A percentile compares a stretch with the other conserved stretches of the same genome.
Conservation (phyloP, 306 rosid species). For the Senna tora region DNA sequence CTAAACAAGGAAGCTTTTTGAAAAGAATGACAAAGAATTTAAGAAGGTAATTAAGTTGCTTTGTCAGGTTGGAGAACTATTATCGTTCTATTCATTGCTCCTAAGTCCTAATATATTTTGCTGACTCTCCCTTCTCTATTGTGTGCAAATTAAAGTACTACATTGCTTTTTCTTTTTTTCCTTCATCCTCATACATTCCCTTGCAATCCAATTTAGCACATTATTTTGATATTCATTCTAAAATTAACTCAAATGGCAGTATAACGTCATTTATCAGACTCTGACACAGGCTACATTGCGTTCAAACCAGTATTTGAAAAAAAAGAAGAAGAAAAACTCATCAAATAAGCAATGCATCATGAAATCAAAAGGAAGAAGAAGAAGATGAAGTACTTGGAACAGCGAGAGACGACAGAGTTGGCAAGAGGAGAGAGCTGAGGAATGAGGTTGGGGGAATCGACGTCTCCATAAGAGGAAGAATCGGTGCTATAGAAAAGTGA, state of each 20-base stretch:
- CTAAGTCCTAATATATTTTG: not conserved
- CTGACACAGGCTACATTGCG: not conserved
- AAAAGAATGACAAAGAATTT: not conserved
- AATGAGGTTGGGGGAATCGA: slow-evolving; percentile 54
- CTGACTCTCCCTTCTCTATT: not conserved
- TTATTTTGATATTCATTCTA: not conserved
- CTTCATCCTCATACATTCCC: not conserved
- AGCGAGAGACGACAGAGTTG: slow-evolving; percentile 79
- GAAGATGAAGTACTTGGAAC: slow-evolving; percentile 58
- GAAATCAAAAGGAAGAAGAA: not conserved
- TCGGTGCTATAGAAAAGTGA: slow-evolving; percentile 59
- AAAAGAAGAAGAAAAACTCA: not conserved
- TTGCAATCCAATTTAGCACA: not conserved
- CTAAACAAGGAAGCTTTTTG: not conserved
- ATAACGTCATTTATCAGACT: not conserved
- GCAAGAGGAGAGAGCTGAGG: slow-evolving; percentile 86
- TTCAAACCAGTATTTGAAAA: not conserved
- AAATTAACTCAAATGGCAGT: not conserved
- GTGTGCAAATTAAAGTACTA: not conserved
- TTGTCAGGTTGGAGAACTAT: not conserved
- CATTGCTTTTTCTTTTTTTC: not conserved
- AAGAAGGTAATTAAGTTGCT: not conserved
- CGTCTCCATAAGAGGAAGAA: slow-evolving; percentile 19
- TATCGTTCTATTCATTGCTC: not conserved
- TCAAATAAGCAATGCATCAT: not conserved